Evolutionary conservation across 164 flowering plant species (phyloP).

Genomic region (Magnolia sinica): DNA sequence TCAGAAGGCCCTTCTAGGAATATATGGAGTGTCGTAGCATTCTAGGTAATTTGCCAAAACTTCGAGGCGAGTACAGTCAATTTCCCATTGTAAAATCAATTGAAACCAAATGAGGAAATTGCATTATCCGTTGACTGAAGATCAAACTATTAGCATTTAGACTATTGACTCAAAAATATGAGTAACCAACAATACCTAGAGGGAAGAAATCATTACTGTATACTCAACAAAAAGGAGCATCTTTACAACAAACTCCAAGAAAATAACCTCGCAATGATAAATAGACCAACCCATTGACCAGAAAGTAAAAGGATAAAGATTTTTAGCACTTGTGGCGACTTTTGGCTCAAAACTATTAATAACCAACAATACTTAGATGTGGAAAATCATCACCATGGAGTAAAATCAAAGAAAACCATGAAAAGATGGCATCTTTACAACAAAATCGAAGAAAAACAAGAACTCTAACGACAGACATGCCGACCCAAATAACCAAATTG

Average conservation of each 20-base stretch:
- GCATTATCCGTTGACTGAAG: neutral
- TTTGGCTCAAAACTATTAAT: neutral
- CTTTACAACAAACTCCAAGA: too few relatives aligned
- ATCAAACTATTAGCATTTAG: neutral
- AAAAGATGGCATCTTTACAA: neutral
- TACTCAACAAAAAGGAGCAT: neutral
- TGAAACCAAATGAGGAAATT: neutral
- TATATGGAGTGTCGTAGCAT: too few relatives aligned
- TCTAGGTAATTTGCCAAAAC: too few relatives aligned
- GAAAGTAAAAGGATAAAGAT: neutral
- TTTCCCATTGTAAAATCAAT: too few relatives aligned
- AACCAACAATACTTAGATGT: neutral
- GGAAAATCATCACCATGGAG: neutral
- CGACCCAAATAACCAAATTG: neutral
- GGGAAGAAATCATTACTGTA: neutral
- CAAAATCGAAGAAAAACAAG: too few relatives aligned
- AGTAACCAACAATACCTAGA: neutral
- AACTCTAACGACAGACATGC: neutral
- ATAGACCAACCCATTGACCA: too few relatives aligned
- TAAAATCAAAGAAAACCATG: neutral
- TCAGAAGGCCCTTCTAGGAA: too few relatives aligned
- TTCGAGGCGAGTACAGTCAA: too few relatives aligned
- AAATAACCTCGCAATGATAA: too few relatives aligned
- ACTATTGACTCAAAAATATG: neutral
- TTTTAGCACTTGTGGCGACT: neutral